Evolutionary conservation across 2,329 filamentous ascomycete genomes (phyloP).

Genomic region (Whalleya microplaca): DNA sequence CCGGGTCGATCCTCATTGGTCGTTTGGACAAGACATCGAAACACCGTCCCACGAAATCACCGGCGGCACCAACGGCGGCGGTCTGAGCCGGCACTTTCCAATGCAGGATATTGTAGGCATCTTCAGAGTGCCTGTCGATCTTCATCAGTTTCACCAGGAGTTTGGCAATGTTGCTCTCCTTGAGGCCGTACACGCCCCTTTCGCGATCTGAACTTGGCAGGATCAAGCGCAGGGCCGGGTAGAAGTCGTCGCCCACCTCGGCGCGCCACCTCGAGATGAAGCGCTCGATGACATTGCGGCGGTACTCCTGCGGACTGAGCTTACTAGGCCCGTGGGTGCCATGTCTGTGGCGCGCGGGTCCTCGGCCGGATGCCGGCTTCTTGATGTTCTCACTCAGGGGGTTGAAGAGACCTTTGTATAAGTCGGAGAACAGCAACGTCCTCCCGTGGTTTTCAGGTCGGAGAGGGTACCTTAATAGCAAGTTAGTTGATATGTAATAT

Average conservation of each 20-base stretch:
- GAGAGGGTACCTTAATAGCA: constrained; percentile 71
- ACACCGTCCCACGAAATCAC: constrained; percentile 90
- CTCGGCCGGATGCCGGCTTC: constrained; percentile 67
- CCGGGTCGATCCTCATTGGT: constrained; percentile 72
- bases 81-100: constrained; percentile 88
- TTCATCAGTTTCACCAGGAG: constrained; percentile 90
- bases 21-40: constrained; percentile 85
- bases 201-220: constrained; percentile 92
- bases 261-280: constrained; percentile 88
- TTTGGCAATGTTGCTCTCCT: constrained; percentile 89
- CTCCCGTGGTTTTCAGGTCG: constrained; percentile 79
- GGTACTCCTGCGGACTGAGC: constrained; percentile 74
- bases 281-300: constrained; percentile 78
- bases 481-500: constrained; percentile 7
- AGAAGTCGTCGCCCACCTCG: constrained; percentile 90
- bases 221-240: constrained; percentile 88
- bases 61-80: constrained; percentile 67
- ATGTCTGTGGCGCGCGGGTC: constrained; percentile 57
- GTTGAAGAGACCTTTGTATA: constrained; percentile 81
- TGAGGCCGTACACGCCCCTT: constrained; percentile 89
- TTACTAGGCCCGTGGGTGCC: constrained; percentile 62
- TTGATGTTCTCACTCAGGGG: constrained; percentile 73
- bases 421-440: constrained; percentile 80
- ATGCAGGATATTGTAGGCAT: constrained; percentile 81
- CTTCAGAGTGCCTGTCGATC: constrained; percentile 87